Evolutionary conservation across 192 early-diverging fungal species (phyloP).

Genomic region (Gonapodya prolifera): DNA sequence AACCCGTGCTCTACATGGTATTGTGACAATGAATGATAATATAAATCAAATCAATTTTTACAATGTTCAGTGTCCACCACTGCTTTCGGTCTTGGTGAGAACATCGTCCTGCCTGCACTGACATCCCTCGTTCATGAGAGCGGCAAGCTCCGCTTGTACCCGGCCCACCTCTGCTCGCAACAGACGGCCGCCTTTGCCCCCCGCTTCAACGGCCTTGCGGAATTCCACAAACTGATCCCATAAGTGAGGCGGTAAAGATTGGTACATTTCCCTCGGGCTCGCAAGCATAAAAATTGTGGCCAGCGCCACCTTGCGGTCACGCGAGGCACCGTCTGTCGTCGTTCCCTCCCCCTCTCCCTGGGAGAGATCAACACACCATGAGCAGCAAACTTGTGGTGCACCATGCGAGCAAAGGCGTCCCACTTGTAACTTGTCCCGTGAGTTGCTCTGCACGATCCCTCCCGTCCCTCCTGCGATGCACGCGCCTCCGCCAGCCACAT

Average conservation of each 20-base stretch:
- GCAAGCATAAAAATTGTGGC: conserved; percentile 50
- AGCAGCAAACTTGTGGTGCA: conserved; percentile 25
- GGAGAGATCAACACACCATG: conserved; percentile 19
- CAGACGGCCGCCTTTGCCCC: background rate
- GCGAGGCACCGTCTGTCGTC: conserved; percentile 13
- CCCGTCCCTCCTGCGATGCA: conserved; percentile 30
- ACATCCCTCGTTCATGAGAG: conserved; percentile 35
- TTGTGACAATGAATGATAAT: no score
- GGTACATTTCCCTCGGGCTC: conserved; percentile 38
- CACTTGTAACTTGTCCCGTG: conserved; percentile 27
- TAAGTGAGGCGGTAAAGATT: conserved; percentile 31
- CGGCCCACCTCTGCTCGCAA: conserved; percentile 9
- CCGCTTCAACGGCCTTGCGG: background rate
- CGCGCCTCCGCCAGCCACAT: background rate
- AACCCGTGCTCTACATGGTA: no score
- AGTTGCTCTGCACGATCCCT: conserved; percentile 34
- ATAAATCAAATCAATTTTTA: no score
- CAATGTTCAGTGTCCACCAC: no score
- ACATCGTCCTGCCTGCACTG: conserved; percentile 36
- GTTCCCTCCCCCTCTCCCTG: conserved; percentile 22
- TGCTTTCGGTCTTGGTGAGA: conserved; percentile 10
- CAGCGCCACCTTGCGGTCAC: conserved; percentile 26
- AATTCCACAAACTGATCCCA: conserved; percentile 21
- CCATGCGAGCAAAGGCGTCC: conserved; percentile 30
- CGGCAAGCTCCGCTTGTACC: conserved; percentile 15